phyloP scores from a whole-genome alignment of 345 rosid genomes.

The Hibiscus tridactylites region DNA sequence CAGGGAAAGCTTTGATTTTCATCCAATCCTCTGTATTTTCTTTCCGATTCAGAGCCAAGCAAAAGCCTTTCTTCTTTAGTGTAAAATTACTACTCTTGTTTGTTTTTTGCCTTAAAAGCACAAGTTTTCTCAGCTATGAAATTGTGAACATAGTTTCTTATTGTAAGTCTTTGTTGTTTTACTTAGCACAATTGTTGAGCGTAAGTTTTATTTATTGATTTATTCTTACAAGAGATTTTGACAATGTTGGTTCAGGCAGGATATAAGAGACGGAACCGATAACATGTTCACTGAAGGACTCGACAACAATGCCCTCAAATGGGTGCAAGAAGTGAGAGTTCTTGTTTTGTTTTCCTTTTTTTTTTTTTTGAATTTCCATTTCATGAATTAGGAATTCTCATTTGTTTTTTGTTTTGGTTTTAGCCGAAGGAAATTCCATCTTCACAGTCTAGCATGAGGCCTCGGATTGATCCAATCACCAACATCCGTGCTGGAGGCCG shows the following conservation, averaged over 20 bases:
- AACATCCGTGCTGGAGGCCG: constrained; percentile 26
- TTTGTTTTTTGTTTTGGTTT: constrained; percentile 2
- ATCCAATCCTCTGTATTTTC: background rate
- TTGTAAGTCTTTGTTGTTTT: constrained; percentile 10
- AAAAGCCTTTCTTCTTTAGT: constrained; percentile 3
- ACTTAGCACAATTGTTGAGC: background rate
- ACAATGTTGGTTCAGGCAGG: constrained; percentile 7
- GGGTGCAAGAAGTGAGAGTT: constrained; percentile 37
- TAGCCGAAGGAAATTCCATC: constrained; percentile 28
- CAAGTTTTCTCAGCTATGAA: constrained; percentile 1
- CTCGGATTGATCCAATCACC: constrained; percentile 29
- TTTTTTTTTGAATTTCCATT: background rate
- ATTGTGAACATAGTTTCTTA: constrained; percentile 8
- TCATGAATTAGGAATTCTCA: background rate
- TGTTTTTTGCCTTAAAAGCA: background rate
- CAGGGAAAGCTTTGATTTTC: background rate
- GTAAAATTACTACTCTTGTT: background rate
- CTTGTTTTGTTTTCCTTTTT: background rate
- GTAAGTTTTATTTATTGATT: background rate
- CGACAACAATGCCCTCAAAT: constrained; percentile 34
- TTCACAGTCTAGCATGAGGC: constrained; percentile 27
- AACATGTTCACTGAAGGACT: constrained; percentile 46
- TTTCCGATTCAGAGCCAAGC: constrained; percentile 8
- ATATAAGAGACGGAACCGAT: background rate
- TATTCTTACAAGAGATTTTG: background rate